Percentiles rank a stretch among this genome's conserved stretches.
Evolutionary conservation across 78 protist species (phyloP).

Genomic region (Dictyostelium discoideum): DNA sequence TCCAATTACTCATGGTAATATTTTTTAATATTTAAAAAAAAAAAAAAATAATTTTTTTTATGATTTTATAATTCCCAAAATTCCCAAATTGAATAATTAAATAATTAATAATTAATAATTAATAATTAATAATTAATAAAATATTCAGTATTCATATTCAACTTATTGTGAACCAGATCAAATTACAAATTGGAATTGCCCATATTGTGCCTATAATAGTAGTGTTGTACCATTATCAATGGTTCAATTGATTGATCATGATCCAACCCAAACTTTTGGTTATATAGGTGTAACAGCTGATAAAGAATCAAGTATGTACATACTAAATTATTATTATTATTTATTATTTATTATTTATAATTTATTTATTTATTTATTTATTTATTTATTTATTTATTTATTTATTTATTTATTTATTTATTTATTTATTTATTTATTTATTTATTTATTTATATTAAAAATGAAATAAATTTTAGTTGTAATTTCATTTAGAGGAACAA

Average conservation of each 20-base stretch:
- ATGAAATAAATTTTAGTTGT: constrained; percentile 31
- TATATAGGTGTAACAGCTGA: constrained; percentile 13
- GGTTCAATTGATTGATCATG: not conserved
- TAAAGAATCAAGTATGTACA: constrained; percentile 4
- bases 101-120: not conserved
- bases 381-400: too few relatives aligned
- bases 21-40: too few relatives aligned
- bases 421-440: too few relatives aligned
- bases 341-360: too few relatives aligned
- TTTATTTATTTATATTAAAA: too few relatives aligned
- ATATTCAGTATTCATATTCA: constrained; percentile 45
- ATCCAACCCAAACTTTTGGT: constrained; percentile 43
- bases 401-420: too few relatives aligned
- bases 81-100: too few relatives aligned
- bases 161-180: constrained; percentile 21
- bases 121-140: too few relatives aligned
- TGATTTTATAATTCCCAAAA: too few relatives aligned
- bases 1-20: not conserved
- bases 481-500: constrained; percentile 75
- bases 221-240: not conserved
- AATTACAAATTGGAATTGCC: constrained; percentile 48
- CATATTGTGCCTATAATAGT: constrained; percentile 27
- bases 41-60: too few relatives aligned
- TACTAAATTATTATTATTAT: too few relatives aligned
- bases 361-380: too few relatives aligned